These are phyloP conservation scores for Corymbia calophylla DNA, from an alignment of 441 rosid species.

Conservation along the genomic window DNA sequence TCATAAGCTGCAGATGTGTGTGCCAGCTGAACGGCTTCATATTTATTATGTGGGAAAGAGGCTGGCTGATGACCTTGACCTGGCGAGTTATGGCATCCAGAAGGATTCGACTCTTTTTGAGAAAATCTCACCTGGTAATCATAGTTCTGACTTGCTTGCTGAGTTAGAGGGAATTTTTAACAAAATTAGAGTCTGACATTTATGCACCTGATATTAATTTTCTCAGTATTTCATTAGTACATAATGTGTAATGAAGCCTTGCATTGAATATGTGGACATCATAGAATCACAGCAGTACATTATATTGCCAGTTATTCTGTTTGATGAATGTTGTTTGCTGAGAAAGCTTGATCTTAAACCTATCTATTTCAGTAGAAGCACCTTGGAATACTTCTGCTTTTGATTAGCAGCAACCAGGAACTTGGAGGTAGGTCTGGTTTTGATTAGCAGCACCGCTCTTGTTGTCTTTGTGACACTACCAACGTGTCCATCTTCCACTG, in stretches of 20 bases:
- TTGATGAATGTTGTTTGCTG: background rate
- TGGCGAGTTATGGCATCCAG: conserved; percentile 18
- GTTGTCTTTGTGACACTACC: background rate
- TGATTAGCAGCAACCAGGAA: background rate
- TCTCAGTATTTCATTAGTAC: background rate
- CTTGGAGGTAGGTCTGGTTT: background rate
- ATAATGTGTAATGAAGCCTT: background rate
- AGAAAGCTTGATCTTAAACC: background rate
- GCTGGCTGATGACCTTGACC: conserved; percentile 4
- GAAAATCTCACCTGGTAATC: background rate
- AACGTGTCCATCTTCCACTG: background rate
- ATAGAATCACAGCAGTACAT: background rate
- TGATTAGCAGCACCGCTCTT: background rate
- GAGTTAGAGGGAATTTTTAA: background rate
- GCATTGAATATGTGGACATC: background rate
- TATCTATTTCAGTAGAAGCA: background rate
- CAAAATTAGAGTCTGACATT: background rate
- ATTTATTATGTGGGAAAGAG: conserved; percentile 13
- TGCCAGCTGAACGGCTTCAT: background rate
- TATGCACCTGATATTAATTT: background rate
- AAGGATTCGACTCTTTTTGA: conserved; percentile 2
- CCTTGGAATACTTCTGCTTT: background rate
- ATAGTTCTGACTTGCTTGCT: background rate
- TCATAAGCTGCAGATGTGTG: background rate
- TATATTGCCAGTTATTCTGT: background rate